Evolutionary conservation across 495 filamentous ascomycete genomes (phyloP).

Genomic region (Hyaloscypha bicolor): DNA sequence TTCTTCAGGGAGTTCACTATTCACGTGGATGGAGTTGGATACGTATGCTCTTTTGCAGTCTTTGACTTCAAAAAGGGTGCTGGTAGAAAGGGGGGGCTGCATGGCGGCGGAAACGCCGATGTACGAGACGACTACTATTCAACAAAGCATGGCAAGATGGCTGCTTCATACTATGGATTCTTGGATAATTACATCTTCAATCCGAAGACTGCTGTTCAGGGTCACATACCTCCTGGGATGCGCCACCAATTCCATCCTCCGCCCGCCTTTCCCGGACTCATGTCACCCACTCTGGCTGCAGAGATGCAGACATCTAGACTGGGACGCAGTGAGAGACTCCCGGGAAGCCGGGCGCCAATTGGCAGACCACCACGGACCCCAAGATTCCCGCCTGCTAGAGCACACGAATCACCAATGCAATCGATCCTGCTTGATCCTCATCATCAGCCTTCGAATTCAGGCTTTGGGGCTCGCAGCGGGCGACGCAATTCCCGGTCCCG

Average conservation of each 20-base stretch:
- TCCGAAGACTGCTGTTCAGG: slow-evolving; percentile 54
- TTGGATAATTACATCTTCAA: slow-evolving; percentile 83
- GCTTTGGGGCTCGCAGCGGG: slow-evolving; percentile 45
- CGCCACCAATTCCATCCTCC: slow-evolving; percentile 78
- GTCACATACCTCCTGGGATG: slow-evolving; percentile 48
- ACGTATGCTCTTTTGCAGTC: slow-evolving; percentile 96
- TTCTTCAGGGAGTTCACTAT: slow-evolving; percentile 98
- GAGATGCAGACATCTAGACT: slow-evolving; percentile 55
- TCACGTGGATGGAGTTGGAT: slow-evolving; percentile 93
- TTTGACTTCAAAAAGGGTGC: slow-evolving; percentile 92
- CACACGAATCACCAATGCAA: slow-evolving; percentile 58
- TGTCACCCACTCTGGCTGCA: slow-evolving; percentile 60
- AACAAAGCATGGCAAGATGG: slow-evolving; percentile 96
- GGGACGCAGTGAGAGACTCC: slow-evolving; percentile 45
- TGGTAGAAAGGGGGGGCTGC: slow-evolving; percentile 50
- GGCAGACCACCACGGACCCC: slow-evolving; percentile 24
- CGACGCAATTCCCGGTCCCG: slow-evolving; percentile 43
- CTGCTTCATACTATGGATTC: slow-evolving; percentile 91
- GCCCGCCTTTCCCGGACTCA: slow-evolving; percentile 71
- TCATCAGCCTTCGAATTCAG: slow-evolving; percentile 71
- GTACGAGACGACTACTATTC: slow-evolving; percentile 90
- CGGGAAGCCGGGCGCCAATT: slow-evolving; percentile 23
- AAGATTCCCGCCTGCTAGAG: slow-evolving; percentile 30
- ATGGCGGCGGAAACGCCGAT: slow-evolving; percentile 47
- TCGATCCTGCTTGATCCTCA: slow-evolving; percentile 85